These are phyloP conservation scores for Ammopiptanthus mongolicus DNA, from an alignment of 306 rosid species.

Conservation along the genomic window DNA sequence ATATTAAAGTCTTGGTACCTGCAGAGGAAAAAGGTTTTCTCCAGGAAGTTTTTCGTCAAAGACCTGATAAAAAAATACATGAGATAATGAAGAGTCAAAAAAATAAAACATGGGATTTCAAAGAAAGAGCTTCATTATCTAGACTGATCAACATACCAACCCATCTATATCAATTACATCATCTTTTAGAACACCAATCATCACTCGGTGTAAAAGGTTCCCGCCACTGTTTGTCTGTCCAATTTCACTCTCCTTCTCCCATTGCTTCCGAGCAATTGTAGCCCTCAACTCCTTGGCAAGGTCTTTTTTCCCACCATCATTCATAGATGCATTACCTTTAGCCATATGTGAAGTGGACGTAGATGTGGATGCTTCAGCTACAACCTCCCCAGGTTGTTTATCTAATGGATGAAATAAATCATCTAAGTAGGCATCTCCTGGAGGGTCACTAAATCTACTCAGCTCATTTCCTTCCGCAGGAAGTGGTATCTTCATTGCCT, in stretches of 20 bases:
- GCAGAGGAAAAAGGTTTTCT: conserved; percentile 84
- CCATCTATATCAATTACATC: conserved; percentile 91
- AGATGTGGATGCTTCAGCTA: conserved; percentile 78
- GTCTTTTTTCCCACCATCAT: conserved; percentile 73
- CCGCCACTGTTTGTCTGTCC: conserved; percentile 77
- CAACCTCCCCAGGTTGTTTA: conserved; percentile 56
- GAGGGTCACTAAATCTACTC: conserved; percentile 95
- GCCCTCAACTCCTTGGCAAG: conserved; percentile 94
- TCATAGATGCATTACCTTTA: conserved; percentile 45
- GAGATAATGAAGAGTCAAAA: conserved; percentile 8
- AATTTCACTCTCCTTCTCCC: conserved; percentile 89
- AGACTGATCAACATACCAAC: conserved; percentile 56
- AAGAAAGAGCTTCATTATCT: not conserved
- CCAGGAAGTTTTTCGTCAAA: conserved; percentile 90
- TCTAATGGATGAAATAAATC: conserved; percentile 87
- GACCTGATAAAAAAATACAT: conserved; percentile 46
- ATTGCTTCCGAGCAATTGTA: conserved; percentile 87
- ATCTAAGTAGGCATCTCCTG: conserved; percentile 95
- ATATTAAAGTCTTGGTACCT: conserved; percentile 44
- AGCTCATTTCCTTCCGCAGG: conserved; percentile 70
- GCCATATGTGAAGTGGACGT: conserved; percentile 51
- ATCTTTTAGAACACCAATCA: conserved; percentile 86
- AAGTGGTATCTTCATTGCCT: conserved; percentile 64
- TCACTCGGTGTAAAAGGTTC: conserved; percentile 64
- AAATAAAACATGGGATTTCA: conserved; percentile 7